Percentiles rank a stretch among this genome's conserved stretches.
Conservation (phyloP, 352 stramenopile genomes). For the Globisporangium megalacanthum region DNA sequence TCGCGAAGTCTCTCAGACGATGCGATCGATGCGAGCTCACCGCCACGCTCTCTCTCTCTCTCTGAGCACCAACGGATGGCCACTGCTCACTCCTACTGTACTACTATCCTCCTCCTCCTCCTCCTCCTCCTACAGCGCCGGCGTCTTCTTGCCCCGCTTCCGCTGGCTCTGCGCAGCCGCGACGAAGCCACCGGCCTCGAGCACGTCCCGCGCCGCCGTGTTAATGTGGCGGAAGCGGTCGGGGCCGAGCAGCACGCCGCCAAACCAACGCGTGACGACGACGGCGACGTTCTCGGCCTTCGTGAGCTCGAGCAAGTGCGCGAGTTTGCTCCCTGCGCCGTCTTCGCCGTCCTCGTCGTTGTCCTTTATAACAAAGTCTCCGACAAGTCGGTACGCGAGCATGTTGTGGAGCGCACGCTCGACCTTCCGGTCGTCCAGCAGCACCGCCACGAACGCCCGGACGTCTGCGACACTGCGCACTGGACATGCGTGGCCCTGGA, state of each 20-base stretch:
- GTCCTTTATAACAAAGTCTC: conserved; percentile 69
- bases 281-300: conserved; percentile 79
- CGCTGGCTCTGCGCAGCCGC: conserved; percentile 25
- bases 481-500: conserved; percentile 60
- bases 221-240: conserved; percentile 88
- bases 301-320: conserved; percentile 73
- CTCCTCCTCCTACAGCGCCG: conserved; percentile 14
- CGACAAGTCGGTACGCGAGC: conserved; percentile 79
- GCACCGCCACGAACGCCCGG: conserved; percentile 64
- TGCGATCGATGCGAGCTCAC: no score
- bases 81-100: not conserved
- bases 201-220: conserved; percentile 53
- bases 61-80: no score
- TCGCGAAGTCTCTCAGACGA: no score
- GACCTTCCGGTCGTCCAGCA: conserved; percentile 82
- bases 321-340: conserved; percentile 76
- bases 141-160: conserved; percentile 42
- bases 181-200: conserved; percentile 73
- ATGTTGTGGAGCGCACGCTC: conserved; percentile 86
- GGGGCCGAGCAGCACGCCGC: conserved; percentile 76
- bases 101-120: no score
- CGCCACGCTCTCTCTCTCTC: no score
- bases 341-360: conserved; percentile 86
- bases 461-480: conserved; percentile 70
- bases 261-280: conserved; percentile 83